Evolutionary conservation across 306 rosid genomes (phyloP), one percentile per base, ranked within the genome.

Genomic region (Astragalus glycyphyllos): DNA sequence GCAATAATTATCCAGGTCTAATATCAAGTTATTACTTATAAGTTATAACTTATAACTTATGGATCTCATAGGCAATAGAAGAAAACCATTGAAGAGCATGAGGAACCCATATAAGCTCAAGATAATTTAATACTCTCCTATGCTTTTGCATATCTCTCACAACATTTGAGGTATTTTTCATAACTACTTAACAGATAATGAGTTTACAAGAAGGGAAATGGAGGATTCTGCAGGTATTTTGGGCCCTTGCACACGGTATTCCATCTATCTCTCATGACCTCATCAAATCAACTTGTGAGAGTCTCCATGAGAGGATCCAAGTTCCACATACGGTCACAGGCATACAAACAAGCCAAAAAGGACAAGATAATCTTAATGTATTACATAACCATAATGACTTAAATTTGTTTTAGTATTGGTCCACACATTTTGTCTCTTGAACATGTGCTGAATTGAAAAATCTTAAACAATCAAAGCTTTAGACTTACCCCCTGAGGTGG

Each of bases 401-500:
- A 89, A 40, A 40, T 40, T 40, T 40, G 45, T 40, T 40, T 40
- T 40, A 35, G 40, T 7, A 35, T 35, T 35, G 40, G 8, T 6
- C 40, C 40, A 35, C n/a, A 68, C 40, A 6, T 40, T 8, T 40
- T 8, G 9, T 7, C 45, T 40, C 9, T 40, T 40, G 10, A 40
- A 7, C 45, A 40, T 35, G 45, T 40, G 10, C 45, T 3, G 40
- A 9, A 40, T 40, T 40, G 8, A 7, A 7, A 40, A 40, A 40
- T 7, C 8, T 7, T 8, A 7, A 40, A 40, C 45, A 40, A 40
- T 6, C 45, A 40, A 0, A 5, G 45, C 45, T 40, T 40, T 40
- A 0, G 29, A 74, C 83, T 86, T 84, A 92, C 98, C 90, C 98
- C 98, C 11, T 79, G 5, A 71, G 96, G 96, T 34, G 98, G 98